These are phyloP conservation scores for Colletotrichum cereale DNA, from an alignment of 2,329 filamentous ascomycete species.

Conservation along the genomic window DNA sequence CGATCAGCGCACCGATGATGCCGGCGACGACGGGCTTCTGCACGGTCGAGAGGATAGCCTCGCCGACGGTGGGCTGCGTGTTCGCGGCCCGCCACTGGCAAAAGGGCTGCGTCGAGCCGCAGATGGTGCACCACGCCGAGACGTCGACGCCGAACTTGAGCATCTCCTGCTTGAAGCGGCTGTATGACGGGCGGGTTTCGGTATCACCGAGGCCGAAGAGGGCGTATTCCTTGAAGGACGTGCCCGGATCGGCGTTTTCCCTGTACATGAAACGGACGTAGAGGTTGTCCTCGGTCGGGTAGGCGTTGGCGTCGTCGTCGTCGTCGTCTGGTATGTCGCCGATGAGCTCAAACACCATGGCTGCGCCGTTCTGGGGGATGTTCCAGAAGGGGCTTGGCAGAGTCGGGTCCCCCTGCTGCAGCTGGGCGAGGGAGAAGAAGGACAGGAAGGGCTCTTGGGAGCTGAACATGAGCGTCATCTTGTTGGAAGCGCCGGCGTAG, in stretches of 20 bases:
- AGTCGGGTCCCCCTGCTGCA: conserved; percentile 64
- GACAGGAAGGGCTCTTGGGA: conserved; percentile 67
- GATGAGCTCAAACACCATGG: conserved; percentile 79
- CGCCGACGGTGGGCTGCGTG: conserved; percentile 3
- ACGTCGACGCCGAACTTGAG: conserved; percentile 50
- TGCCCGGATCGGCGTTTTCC: conserved; percentile 56
- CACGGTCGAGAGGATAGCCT: conserved; percentile 3
- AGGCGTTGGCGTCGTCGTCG: conserved; percentile 42
- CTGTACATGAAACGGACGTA: conserved; percentile 70
- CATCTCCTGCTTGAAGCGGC: conserved; percentile 55
- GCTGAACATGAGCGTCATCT: conserved; percentile 67
- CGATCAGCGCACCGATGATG: conserved; percentile 59
- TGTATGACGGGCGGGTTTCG: conserved; percentile 52
- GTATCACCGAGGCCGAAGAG: conserved; percentile 55
- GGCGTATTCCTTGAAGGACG: conserved; percentile 52
- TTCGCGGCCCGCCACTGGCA: conserved; percentile 47
- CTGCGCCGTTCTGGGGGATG: conserved; percentile 77
- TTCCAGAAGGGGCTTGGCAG: conserved; percentile 53
- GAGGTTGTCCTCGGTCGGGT: conserved; percentile 54
- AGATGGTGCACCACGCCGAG: conserved; percentile 60
- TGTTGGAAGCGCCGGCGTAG: conserved; percentile 54
- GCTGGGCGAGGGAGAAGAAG: conserved; percentile 64
- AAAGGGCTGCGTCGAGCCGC: conserved; percentile 52
- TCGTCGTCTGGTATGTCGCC: conserved; percentile 45
- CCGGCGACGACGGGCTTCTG: conserved; percentile 56